A percentile compares a stretch with the other conserved stretches of the same genome.
Evolutionary conservation across 257 asterid genomes (phyloP).

Genomic region (Forsythia suspensa): DNA sequence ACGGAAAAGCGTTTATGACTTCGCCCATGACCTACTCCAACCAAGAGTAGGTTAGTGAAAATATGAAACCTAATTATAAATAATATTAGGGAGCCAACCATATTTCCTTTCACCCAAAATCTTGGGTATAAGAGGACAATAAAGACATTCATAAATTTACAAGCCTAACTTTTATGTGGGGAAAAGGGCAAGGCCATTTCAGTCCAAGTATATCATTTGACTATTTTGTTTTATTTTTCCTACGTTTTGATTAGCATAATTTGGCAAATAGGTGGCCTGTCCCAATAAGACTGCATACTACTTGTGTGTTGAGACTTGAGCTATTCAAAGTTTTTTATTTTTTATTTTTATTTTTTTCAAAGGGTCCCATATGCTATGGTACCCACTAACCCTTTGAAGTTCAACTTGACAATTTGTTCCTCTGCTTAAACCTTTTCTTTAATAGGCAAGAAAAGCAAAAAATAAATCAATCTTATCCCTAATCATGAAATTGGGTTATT

Average conservation of each 20-base stretch:
- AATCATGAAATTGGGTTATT: not conserved
- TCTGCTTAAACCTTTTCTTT: not conserved
- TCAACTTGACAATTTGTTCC: not conserved
- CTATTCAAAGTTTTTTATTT: not conserved
- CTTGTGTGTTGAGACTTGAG: not conserved
- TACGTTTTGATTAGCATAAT: not conserved
- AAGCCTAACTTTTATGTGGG: not conserved
- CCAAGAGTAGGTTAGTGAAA: too few relatives aligned
- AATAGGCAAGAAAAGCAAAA: not conserved
- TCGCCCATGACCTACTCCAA: not conserved
- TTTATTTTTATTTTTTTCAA: not conserved
- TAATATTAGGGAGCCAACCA: too few relatives aligned
- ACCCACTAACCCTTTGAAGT: conserved; percentile 13
- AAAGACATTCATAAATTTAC: not conserved
- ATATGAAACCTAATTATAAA: too few relatives aligned
- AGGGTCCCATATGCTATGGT: conserved; percentile 26
- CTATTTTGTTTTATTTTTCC: not conserved
- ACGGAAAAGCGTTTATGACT: not conserved
- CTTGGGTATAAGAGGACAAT: too few relatives aligned
- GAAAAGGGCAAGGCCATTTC: not conserved
- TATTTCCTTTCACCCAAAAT: too few relatives aligned
- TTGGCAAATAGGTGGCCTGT: not conserved
- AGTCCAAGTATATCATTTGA: not conserved
- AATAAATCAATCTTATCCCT: not conserved
- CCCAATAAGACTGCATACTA: not conserved